phyloP scores from a whole-genome alignment of 495 filamentous ascomycete species.

The Lasiosphaeria ovina region DNA sequence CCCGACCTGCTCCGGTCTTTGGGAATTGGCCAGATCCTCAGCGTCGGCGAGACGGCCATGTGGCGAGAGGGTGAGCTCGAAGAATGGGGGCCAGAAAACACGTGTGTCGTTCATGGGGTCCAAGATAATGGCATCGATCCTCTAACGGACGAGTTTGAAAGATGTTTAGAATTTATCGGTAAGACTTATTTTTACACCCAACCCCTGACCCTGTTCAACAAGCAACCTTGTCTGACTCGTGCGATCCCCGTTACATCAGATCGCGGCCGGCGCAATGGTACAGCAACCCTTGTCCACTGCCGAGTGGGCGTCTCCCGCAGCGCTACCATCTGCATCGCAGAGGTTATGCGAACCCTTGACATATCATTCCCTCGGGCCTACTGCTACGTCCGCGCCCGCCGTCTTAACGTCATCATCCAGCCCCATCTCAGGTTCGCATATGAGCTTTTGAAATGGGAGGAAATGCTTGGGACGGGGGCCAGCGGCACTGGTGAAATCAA shows the following conservation, averaged over 20 bases:
- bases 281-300: conserved; percentile 93
- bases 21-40: conserved; percentile 84
- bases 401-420: conserved; percentile 70
- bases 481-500: conserved; percentile 32
- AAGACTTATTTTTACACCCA: conserved; percentile 31
- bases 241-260: conserved; percentile 47
- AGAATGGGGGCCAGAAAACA: conserved; percentile 68
- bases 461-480: conserved; percentile 45
- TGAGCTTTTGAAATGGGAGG: conserved; percentile 92
- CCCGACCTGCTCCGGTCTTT: conserved; percentile 73
- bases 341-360: conserved; percentile 80
- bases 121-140: conserved; percentile 97
- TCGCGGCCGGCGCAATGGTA: conserved; percentile 67
- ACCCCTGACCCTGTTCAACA: background rate
- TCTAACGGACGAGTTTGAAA: conserved; percentile 79
- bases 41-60: conserved; percentile 84
- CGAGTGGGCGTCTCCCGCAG: conserved; percentile 92
- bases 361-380: conserved; percentile 92
- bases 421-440: conserved; percentile 61
- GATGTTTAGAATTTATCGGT: conserved; percentile 92
- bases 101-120: conserved; percentile 76
- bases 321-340: conserved; percentile 96
- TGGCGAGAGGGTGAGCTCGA: conserved; percentile 70
- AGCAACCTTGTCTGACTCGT: background rate
- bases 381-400: conserved; percentile 89